These are phyloP conservation scores for Brasilioporus rufonigricans DNA, from an alignment of 768 basidiomycete species.

Conservation along the genomic window DNA sequence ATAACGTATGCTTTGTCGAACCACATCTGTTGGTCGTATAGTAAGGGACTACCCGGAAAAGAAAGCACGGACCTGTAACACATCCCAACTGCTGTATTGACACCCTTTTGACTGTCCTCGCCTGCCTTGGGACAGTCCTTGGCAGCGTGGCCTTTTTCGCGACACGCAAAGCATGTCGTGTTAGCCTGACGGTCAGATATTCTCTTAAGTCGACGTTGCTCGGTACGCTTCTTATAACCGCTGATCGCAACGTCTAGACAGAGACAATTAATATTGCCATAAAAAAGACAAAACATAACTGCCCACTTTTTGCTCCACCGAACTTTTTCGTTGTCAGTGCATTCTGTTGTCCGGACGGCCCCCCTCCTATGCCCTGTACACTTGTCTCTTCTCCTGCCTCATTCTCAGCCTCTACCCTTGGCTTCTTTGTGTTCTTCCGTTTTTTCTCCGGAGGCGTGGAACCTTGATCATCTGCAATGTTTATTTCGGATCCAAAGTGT, in stretches of 20 bases:
- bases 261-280: constrained; percentile 17
- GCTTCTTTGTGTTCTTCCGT: constrained; percentile 52
- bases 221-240: constrained; percentile 38
- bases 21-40: constrained; percentile 59
- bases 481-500: not conserved
- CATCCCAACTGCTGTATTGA: constrained; percentile 45
- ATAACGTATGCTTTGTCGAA: constrained; percentile 72
- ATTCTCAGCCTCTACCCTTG: constrained; percentile 23
- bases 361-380: constrained; percentile 20
- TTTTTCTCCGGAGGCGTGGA: constrained; percentile 50
- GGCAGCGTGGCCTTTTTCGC: constrained; percentile 79
- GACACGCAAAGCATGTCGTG: constrained; percentile 85
- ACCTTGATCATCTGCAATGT: constrained; percentile 5
- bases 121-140: constrained; percentile 66
- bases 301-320: constrained; percentile 24
- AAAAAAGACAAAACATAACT: not conserved
- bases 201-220: constrained; percentile 64
- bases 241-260: constrained; percentile 23
- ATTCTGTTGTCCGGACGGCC: constrained; percentile 23
- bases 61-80: constrained; percentile 62
- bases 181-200: constrained; percentile 51
- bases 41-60: not conserved
- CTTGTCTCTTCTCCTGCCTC: constrained; percentile 18
- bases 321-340: constrained; percentile 30
- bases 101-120: constrained; percentile 23